A percentile compares a stretch with the other conserved stretches of the same genome.
Evolutionary conservation across 176 grass and related monocot genomes (phyloP).

Genomic region (Avena eriantha): DNA sequence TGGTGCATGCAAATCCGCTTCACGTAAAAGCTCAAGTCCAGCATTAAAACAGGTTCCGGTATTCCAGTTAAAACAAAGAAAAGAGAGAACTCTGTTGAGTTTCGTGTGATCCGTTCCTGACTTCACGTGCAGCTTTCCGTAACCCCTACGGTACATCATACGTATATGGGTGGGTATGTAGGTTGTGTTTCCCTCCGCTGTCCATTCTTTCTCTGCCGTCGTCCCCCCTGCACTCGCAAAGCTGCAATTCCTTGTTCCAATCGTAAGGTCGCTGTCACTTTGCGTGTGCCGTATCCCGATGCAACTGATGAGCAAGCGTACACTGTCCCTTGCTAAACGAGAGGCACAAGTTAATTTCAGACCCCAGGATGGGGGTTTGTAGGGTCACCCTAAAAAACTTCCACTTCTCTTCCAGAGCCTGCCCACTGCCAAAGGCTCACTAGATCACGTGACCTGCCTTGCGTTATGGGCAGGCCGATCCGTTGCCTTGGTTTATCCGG

Average conservation of each 20-base stretch:
- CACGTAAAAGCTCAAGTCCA: background rate
- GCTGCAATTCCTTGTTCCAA: background rate
- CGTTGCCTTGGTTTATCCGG: background rate
- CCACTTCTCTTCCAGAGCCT: background rate
- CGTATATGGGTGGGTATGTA: background rate
- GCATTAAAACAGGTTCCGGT: background rate
- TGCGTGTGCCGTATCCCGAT: slow-evolving; percentile 13
- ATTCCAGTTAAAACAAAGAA: background rate
- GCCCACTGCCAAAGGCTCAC: slow-evolving; percentile 3
- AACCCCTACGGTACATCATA: background rate
- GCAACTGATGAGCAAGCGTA: background rate
- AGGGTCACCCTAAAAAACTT: background rate
- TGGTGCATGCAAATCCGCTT: background rate
- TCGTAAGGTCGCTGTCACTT: slow-evolving; percentile 3
- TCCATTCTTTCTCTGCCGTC: background rate
- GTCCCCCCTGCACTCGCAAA: background rate
- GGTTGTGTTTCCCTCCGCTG: background rate
- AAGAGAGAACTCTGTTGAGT: background rate
- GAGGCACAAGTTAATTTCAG: background rate
- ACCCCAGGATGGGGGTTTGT: background rate
- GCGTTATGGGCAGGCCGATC: too few species aligned
- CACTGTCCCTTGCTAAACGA: background rate
- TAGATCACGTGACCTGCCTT: background rate
- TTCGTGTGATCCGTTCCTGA: background rate
- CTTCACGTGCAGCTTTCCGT: background rate